Percentiles rank a stretch among this genome's conserved stretches.
These are phyloP conservation scores for Apiosordaria backusii DNA, from an alignment of 495 filamentous ascomycete genomes.

Conservation along the genomic window DNA sequence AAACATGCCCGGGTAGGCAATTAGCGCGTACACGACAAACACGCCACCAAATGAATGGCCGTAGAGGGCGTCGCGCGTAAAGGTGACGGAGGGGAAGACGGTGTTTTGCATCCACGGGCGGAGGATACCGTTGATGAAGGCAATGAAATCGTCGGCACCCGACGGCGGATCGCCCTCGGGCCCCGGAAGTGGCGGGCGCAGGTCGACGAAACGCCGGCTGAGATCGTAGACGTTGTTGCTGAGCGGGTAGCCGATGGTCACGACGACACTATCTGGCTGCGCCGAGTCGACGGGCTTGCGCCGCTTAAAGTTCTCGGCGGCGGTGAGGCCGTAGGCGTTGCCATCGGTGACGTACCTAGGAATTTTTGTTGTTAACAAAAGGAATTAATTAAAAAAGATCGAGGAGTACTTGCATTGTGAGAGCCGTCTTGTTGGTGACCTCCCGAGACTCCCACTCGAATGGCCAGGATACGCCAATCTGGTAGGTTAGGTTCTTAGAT, in stretches of 20 bases:
- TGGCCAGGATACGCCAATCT: conserved; percentile 25
- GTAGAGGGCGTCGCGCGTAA: conserved; percentile 23
- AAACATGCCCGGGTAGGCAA: conserved; percentile 16
- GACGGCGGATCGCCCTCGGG: conserved; percentile 1
- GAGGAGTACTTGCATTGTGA: conserved; percentile 18
- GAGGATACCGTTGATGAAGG: conserved; percentile 16
- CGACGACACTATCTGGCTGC: conserved; percentile 26
- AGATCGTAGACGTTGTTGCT: conserved; percentile 22
- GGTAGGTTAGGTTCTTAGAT: conserved; percentile 19
- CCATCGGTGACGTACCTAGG: conserved; percentile 25
- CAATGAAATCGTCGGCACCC: conserved; percentile 20
- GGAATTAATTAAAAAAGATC: no score
- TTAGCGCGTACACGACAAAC: conserved; percentile 19
- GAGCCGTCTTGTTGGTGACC: conserved; percentile 13
- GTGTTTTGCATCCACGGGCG: conserved; percentile 21
- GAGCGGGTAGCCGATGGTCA: conserved; percentile 30
- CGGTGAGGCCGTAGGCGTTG: conserved; percentile 27
- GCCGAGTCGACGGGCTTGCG: conserved; percentile 13
- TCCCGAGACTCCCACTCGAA: conserved; percentile 21
- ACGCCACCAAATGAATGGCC: conserved; percentile 25
- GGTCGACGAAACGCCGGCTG: conserved; percentile 19
- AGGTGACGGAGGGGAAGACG: conserved; percentile 20
- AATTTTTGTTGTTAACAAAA: background rate
- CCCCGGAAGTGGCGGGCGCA: conserved; percentile 9
- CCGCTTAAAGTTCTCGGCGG: conserved; percentile 25